phyloP scores from a whole-genome alignment of 139 green algal species.

The Chlorella ohadii region DNA sequence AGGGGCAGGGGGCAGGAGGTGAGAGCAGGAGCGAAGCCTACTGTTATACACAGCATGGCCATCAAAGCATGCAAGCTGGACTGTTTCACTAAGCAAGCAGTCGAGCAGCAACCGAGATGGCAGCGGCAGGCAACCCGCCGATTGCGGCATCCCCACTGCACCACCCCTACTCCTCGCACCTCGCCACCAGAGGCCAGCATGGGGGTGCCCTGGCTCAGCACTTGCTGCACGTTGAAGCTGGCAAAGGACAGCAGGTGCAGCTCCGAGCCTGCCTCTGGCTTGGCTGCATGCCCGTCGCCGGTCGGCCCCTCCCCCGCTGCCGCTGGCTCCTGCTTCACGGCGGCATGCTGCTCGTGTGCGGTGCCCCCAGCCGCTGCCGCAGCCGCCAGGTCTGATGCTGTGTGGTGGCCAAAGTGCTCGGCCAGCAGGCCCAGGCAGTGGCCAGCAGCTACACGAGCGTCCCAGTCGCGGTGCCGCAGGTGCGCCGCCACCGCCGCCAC shows the following conservation, averaged over 20 bases:
- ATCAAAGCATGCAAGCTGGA: too few species aligned
- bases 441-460: slow-evolving; percentile 79
- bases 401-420: slow-evolving; percentile 75
- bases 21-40: too few species aligned
- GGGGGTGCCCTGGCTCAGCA: slow-evolving; percentile 77
- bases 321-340: neutral
- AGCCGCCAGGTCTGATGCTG: slow-evolving; percentile 52
- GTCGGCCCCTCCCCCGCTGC: neutral
- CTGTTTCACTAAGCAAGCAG: too few species aligned
- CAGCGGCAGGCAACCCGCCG: neutral
- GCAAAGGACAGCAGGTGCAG: slow-evolving; percentile 43
- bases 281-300: neutral
- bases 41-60: too few species aligned
- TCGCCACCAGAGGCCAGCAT: slow-evolving; percentile 85
- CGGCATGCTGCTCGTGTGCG: neutral
- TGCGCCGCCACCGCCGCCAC: slow-evolving; percentile 69
- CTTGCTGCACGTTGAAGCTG: slow-evolving; percentile 68
- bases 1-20: neutral
- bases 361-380: neutral
- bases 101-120: neutral
- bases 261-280: too few species aligned
- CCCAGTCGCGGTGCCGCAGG: slow-evolving; percentile 82
- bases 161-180: slow-evolving; percentile 39
- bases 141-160: neutral
- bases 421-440: slow-evolving; percentile 82